Base-by-base conservation (phyloP, 352 stramenopile species). In the Albugo candida region DNA sequence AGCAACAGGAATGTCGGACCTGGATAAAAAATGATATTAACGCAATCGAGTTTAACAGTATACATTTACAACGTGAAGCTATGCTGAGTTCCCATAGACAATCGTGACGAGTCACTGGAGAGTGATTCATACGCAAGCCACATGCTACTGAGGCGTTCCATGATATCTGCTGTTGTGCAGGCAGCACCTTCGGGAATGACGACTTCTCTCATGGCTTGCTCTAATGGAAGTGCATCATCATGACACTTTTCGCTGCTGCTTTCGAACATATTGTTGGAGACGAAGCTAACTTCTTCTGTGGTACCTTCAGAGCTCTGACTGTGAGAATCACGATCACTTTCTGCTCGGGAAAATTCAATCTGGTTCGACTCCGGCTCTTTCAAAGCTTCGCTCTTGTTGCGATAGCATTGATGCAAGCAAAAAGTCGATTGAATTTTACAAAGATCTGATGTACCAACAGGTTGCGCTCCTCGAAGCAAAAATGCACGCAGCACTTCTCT, bases 1-100 rank as follows among this genome's bases (percentile, higher is more conserved):
- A 16, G 78, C 81, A 39, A 92, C 81, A 31, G 77, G 78, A 49
- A 92, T 93, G 53, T 55, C 70, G n/a, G 77, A 85, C 53, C 63
- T 61, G 11, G 69, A 83, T 35, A 85, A 81, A 52, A 75, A 82
- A 62, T 83, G 24, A 31, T 8, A 31, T 31, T 10, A 31, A 31
- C 24, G 24, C 8, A 31, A 31, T 8, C 24, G 24, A 31, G 24
- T 31, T 8, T 31, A 31, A 3, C 8, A 3, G 8, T 31, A 8
- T 31, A 31, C 24, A 31, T 8, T 8, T 31, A 31, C 8, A 31
- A 31, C 24, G 24, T 31, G 24, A 31, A 31, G 24, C 24, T 31
- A 8, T 31, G 24, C 24, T 31, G 24, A 8, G 24, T 31, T 31
- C 24, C 24, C 24, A 31, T 31, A 31, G 24, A 31, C 24, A 31